Conservation (phyloP, 1,284 basidiomycete genomes). For the Volvariella volvacea region DNA sequence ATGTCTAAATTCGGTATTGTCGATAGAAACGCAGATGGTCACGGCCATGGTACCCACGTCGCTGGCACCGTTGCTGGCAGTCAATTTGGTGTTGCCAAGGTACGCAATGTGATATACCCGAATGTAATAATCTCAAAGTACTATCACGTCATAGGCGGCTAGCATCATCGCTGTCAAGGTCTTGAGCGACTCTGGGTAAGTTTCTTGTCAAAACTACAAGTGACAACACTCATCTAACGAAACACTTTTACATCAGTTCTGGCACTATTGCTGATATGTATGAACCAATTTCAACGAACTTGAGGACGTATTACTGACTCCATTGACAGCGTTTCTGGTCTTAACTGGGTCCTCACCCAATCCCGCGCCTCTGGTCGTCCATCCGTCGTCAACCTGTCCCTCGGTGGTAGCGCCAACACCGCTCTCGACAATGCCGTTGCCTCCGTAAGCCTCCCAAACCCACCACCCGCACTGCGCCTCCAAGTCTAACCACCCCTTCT, state of each 20-base stretch:
- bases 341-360: not conserved
- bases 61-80: too few relatives aligned
- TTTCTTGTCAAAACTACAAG: not conserved
- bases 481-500: not conserved
- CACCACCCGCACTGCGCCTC: too few relatives aligned
- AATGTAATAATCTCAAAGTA: not conserved
- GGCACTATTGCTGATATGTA: not conserved
- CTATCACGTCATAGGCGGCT: not conserved
- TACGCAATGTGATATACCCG: not conserved
- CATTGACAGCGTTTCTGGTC: too few relatives aligned
- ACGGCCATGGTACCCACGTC: conserved; percentile 1
- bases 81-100: conserved; percentile 5
- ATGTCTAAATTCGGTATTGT: not conserved
- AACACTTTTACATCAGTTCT: not conserved
- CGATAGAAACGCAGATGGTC: not conserved
- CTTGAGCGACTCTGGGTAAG: not conserved
- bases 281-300: not conserved
- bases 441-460: not conserved
- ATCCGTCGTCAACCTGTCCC: not conserved
- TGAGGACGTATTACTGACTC: not conserved
- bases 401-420: not conserved
- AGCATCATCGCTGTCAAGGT: conserved; percentile 2
- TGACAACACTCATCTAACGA: too few relatives aligned
- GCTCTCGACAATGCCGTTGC: not conserved
- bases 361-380: not conserved